Conservation (phyloP, 2,329 filamentous ascomycete species). For the Pestalotiopsis sp. region DNA sequence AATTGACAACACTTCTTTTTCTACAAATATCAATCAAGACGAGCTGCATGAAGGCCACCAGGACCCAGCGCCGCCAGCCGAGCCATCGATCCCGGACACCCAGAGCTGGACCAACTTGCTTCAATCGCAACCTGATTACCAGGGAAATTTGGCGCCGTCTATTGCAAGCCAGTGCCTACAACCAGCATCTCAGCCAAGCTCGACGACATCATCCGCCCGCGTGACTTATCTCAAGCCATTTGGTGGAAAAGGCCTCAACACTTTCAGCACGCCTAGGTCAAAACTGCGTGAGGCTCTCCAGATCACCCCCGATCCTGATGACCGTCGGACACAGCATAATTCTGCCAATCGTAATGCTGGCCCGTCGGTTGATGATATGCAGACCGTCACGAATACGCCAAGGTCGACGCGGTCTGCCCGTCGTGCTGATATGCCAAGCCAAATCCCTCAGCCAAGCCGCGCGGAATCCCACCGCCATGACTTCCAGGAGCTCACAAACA, state of each 20-base stretch:
- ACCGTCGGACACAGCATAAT: slow-evolving; percentile 20
- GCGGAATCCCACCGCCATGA: slow-evolving; percentile 34
- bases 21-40: slow-evolving; percentile 33
- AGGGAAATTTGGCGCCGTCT: slow-evolving; percentile 39
- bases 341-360: slow-evolving; percentile 20
- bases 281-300: slow-evolving; percentile 34
- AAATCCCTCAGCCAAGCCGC: slow-evolving; percentile 21
- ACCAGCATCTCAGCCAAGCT: slow-evolving; percentile 54
- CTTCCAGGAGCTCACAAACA: slow-evolving; percentile 50
- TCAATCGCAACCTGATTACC: slow-evolving; percentile 39
- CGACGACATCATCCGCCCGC: slow-evolving; percentile 53
- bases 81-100: slow-evolving; percentile 58
- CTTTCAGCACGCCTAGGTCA: slow-evolving; percentile 46
- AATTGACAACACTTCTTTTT: slow-evolving; percentile 38
- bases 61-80: slow-evolving; percentile 30
- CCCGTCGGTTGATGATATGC: slow-evolving; percentile 27
- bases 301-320: slow-evolving; percentile 27
- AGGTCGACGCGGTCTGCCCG: slow-evolving; percentile 30
- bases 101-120: slow-evolving; percentile 51
- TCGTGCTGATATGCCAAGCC: slow-evolving; percentile 22
- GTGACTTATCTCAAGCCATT: slow-evolving; percentile 57
- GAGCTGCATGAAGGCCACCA: slow-evolving; percentile 23
- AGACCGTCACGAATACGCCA: slow-evolving; percentile 34
- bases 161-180: slow-evolving; percentile 54
- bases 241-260: slow-evolving; percentile 56